A percentile compares a stretch with the other conserved stretches of the same genome.
Evolutionary conservation across 1,284 basidiomycete genomes (phyloP).

Genomic region (Puccinia novopanici): DNA sequence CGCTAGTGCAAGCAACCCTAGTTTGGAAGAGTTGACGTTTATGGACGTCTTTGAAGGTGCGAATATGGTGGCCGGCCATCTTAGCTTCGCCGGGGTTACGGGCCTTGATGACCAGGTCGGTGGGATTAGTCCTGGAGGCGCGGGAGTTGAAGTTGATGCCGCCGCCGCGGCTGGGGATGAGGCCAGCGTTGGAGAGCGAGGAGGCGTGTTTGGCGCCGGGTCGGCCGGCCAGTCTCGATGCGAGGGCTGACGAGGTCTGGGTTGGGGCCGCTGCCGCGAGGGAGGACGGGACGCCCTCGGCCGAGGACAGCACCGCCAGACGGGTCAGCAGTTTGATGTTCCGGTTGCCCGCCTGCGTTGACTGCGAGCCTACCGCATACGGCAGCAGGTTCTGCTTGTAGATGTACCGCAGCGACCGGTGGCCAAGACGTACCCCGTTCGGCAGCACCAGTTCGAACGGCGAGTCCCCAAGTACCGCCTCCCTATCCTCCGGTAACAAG

Average conservation of each 20-base stretch:
- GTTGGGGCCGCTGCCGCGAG: background rate
- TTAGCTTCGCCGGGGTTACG: slow-evolving; percentile 89
- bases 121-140: slow-evolving; percentile 63
- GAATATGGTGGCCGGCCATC: slow-evolving; percentile 84
- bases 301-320: slow-evolving; percentile 20
- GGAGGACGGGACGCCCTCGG: background rate
- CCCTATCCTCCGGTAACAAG: slow-evolving; percentile 51
- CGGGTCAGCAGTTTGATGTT: slow-evolving; percentile 45
- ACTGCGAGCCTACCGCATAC: slow-evolving; percentile 33
- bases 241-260: background rate
- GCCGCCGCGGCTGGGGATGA: slow-evolving; percentile 35
- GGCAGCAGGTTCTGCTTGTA: slow-evolving; percentile 76
- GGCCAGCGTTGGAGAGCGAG: background rate
- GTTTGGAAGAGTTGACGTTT: slow-evolving; percentile 82
- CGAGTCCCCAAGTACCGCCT: slow-evolving; percentile 59
- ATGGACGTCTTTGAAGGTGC: slow-evolving; percentile 79
- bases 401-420: slow-evolving; percentile 81
- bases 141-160: slow-evolving; percentile 33
- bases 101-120: slow-evolving; percentile 72
- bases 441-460: slow-evolving; percentile 89
- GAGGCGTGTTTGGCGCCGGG: slow-evolving; percentile 14
- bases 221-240: background rate
- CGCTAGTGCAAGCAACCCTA: slow-evolving; percentile 69
- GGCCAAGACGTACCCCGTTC: slow-evolving; percentile 87
- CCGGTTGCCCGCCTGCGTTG: slow-evolving; percentile 19